A percentile compares a stretch with the other conserved stretches of the same genome.
Conservation (phyloP, 2,329 filamentous ascomycete genomes). For the Geosmithia morbida region DNA sequence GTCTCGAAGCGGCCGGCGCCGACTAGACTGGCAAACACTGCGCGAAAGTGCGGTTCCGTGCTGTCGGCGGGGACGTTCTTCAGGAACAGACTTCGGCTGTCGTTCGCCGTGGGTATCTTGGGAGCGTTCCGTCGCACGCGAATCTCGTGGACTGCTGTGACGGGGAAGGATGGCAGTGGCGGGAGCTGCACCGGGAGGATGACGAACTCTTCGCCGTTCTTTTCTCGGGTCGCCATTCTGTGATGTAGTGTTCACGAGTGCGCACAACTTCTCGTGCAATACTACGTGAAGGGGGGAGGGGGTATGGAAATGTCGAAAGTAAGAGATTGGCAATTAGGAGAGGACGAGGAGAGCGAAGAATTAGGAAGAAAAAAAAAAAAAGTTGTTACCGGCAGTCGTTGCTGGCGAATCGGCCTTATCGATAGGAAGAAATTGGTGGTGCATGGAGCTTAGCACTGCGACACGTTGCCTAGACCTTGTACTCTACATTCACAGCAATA, state of each 20-base stretch:
- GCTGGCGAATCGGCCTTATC: not conserved
- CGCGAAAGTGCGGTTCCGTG: conserved; percentile 61
- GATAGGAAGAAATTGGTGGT: not conserved
- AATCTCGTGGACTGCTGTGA: conserved; percentile 60
- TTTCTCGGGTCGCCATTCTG: conserved; percentile 13
- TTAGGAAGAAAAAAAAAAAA: not conserved
- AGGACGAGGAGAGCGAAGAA: not conserved
- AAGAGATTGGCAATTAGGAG: not conserved
- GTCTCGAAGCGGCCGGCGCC: conserved; percentile 66
- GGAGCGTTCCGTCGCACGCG: conserved; percentile 78
- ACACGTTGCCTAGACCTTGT: not conserved
- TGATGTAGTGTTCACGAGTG: not conserved
- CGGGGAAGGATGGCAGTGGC: conserved; percentile 44
- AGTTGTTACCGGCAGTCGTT: not conserved
- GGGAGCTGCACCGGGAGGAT: conserved; percentile 56
- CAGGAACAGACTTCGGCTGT: conserved; percentile 73
- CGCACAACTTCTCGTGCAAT: not conserved
- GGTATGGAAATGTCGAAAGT: not conserved
- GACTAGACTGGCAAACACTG: conserved; percentile 60
- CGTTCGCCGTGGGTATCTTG: conserved; percentile 57
- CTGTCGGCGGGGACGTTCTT: conserved; percentile 80
- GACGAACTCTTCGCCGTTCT: conserved; percentile 41
- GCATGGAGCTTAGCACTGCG: not conserved
- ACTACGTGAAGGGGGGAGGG: not conserved
- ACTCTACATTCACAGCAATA: not conserved